Evolutionary conservation across 495 filamentous ascomycete species (phyloP).

Genomic region (Jackrogersella multiformis): DNA sequence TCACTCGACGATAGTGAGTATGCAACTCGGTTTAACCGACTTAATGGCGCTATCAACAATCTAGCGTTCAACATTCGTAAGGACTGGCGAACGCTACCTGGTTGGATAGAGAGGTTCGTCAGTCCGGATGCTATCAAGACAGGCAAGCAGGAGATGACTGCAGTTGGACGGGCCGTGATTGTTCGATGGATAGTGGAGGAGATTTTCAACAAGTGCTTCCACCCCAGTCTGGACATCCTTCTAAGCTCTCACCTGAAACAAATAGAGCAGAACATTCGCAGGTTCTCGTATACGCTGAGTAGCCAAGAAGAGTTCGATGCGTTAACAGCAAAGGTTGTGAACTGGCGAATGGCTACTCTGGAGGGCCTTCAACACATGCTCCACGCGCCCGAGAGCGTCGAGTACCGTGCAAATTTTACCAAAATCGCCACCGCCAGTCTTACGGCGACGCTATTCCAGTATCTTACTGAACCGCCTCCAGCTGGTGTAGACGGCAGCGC

Average conservation of each 20-base stretch:
- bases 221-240: slow-evolving; percentile 79
- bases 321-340: slow-evolving; percentile 83
- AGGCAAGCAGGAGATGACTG: slow-evolving; percentile 96
- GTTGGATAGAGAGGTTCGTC: slow-evolving; percentile 79
- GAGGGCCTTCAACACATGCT: slow-evolving; percentile 85
- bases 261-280: slow-evolving; percentile 90
- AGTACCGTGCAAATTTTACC: slow-evolving; percentile 71
- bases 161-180: slow-evolving; percentile 89
- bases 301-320: slow-evolving; percentile 91
- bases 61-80: slow-evolving; percentile 94
- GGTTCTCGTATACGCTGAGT: slow-evolving; percentile 70
- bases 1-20: slow-evolving; percentile 98
- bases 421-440: slow-evolving; percentile 75
- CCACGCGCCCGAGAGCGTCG: slow-evolving; percentile 67
- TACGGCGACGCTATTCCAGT: slow-evolving; percentile 70
- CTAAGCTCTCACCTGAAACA: slow-evolving; percentile 82
- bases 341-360: slow-evolving; percentile 92
- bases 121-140: slow-evolving; percentile 82
- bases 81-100: slow-evolving; percentile 82
- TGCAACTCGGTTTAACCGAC: slow-evolving; percentile 83
- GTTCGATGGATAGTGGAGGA: slow-evolving; percentile 92
- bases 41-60: slow-evolving; percentile 95
- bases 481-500: slow-evolving; percentile 81
- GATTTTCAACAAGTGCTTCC: slow-evolving; percentile 89
- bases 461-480: slow-evolving; percentile 78